phyloP scores from a whole-genome alignment of 2,329 filamentous ascomycete genomes.

The Penicillium palitans region DNA sequence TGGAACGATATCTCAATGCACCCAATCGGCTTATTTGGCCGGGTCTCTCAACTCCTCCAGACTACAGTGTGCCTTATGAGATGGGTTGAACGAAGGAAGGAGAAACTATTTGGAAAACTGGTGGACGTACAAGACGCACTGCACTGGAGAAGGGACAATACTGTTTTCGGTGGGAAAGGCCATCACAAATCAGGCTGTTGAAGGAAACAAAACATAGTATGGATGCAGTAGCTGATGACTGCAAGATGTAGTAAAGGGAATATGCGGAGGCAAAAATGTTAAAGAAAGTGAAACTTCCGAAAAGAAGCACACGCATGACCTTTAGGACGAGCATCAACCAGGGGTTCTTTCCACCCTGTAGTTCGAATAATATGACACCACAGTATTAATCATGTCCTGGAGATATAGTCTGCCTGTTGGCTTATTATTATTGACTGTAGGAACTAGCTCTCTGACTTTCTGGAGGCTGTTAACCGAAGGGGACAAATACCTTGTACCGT shows the following conservation, averaged over 20 bases:
- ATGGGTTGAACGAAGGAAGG: slow-evolving; percentile 12
- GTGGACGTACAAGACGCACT: slow-evolving; percentile 7
- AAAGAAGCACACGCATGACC: too few relatives aligned
- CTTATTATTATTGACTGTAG: background rate
- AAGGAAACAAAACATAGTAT: background rate
- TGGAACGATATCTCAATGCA: slow-evolving; percentile 6
- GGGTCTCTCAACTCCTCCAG: too few relatives aligned
- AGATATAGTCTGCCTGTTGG: background rate
- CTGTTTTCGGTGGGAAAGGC: slow-evolving; percentile 21
- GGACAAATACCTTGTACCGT: background rate
- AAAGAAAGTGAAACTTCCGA: too few relatives aligned
- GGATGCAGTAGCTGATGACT: background rate
- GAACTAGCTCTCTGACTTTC: background rate
- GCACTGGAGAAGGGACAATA: slow-evolving; percentile 21
- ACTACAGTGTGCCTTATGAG: slow-evolving; percentile 14
- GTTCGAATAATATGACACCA: background rate
- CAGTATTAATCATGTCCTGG: background rate
- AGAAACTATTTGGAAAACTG: slow-evolving; percentile 15
- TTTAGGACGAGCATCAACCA: too few relatives aligned
- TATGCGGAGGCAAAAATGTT: too few relatives aligned
- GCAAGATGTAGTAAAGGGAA: too few relatives aligned
- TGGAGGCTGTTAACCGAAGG: background rate
- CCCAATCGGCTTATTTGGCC: too few relatives aligned
- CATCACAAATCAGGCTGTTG: slow-evolving; percentile 9
- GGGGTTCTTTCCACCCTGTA: background rate